A percentile compares a stretch with the other conserved stretches of the same genome.
These are phyloP conservation scores for Saraca asoca DNA, from an alignment of 331 rosid genomes.

Conservation along the genomic window DNA sequence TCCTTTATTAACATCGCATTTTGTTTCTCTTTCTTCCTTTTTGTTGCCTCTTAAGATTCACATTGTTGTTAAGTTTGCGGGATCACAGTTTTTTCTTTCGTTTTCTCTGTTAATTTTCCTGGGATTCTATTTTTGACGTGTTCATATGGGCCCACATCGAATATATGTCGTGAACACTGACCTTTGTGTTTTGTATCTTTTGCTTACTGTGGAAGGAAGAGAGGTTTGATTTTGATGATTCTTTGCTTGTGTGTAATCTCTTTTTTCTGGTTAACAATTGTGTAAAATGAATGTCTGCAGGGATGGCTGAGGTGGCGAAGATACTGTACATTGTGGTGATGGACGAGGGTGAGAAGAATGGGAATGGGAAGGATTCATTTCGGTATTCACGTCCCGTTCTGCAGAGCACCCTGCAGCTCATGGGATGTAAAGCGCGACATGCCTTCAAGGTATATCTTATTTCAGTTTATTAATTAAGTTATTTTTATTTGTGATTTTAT, in stretches of 20 bases:
- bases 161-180: background rate
- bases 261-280: background rate
- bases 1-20: conserved; percentile 3
- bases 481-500: background rate
- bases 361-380: conserved; percentile 60
- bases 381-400: conserved; percentile 78
- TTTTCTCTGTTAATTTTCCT: conserved; percentile 21
- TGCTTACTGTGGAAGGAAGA: conserved; percentile 32
- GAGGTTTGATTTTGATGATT: background rate
- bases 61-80: background rate
- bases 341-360: conserved; percentile 55
- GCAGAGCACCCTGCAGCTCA: conserved; percentile 84
- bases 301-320: conserved; percentile 66
- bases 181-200: conserved; percentile 1
- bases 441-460: conserved; percentile 70
- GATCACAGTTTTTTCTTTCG: background rate
- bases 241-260: background rate
- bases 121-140: conserved; percentile 3
- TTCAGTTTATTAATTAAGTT: background rate
- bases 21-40: background rate
- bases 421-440: conserved; percentile 95
- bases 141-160: conserved; percentile 8
- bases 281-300: conserved; percentile 22
- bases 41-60: background rate
- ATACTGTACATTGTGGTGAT: conserved; percentile 69